Conservation (phyloP, 768 basidiomycete species). For the Coprinopsis sp. region DNA sequence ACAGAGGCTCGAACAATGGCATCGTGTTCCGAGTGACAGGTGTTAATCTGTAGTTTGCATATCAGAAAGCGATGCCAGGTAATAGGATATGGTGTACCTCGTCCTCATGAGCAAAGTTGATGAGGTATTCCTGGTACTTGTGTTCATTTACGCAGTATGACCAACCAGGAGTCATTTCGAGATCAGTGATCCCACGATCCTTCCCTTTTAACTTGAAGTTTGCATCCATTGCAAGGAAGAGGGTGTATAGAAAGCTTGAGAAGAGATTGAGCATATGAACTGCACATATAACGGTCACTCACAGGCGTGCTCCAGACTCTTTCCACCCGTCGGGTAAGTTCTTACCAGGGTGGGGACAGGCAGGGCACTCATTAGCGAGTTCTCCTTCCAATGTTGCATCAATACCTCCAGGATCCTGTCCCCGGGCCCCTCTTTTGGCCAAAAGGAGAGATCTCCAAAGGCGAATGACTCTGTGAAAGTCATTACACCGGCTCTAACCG, state of each 20-base stretch:
- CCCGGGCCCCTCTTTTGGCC: slow-evolving; percentile 21
- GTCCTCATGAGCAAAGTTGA: neutral
- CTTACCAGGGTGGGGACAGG: slow-evolving; percentile 28
- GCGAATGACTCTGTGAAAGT: slow-evolving; percentile 8
- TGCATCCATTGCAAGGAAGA: slow-evolving; percentile 4
- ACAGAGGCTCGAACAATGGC: slow-evolving; percentile 23
- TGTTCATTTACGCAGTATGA: slow-evolving; percentile 1
- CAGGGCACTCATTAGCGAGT: slow-evolving; percentile 26
- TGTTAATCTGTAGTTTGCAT: too few relatives aligned
- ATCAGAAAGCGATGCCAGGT: too few relatives aligned
- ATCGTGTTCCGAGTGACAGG: slow-evolving; percentile 17
- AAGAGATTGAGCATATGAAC: too few relatives aligned
- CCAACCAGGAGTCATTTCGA: neutral
- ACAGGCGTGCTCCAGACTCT: too few relatives aligned
- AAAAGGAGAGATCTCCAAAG: slow-evolving; percentile 22
- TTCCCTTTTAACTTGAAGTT: slow-evolving; percentile 6
- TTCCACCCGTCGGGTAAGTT: slow-evolving; percentile 25
- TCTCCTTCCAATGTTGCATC: slow-evolving; percentile 18
- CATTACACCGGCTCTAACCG: slow-evolving; percentile 10
- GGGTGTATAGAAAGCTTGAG: slow-evolving; percentile 17
- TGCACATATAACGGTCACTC: too few relatives aligned
- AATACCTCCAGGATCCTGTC: slow-evolving; percentile 19
- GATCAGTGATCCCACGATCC: neutral
- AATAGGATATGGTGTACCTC: slow-evolving; percentile 5
- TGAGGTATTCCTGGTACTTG: neutral